Evolutionary conservation across 1,139 yeast genomes (phyloP).

Genomic region (Hansenula sp.): DNA sequence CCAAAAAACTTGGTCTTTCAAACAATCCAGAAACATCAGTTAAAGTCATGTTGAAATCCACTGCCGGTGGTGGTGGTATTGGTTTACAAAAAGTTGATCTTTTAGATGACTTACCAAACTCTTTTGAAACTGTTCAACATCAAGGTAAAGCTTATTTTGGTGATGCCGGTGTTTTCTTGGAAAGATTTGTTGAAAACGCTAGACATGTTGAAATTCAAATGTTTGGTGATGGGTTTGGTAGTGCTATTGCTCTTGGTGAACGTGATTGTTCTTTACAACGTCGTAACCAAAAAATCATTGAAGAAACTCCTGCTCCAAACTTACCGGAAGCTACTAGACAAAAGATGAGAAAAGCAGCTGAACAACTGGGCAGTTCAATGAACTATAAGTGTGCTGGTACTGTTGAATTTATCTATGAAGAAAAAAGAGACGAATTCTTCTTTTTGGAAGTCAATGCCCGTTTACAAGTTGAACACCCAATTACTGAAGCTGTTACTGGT

Average conservation of each 20-base stretch:
- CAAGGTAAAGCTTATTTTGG: slow-evolving; percentile 93
- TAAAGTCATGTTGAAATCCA: slow-evolving; percentile 84
- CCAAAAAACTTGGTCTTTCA: slow-evolving; percentile 50
- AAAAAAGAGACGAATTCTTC: slow-evolving; percentile 80
- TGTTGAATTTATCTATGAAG: slow-evolving; percentile 91
- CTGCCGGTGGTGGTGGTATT: slow-evolving; percentile 99
- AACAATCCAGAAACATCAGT: slow-evolving; percentile 58
- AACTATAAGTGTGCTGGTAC: slow-evolving; percentile 96
- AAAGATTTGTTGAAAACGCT: slow-evolving; percentile 88
- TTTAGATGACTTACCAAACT: slow-evolving; percentile 73
- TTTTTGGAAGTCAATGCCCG: slow-evolving; percentile 96
- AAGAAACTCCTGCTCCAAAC: slow-evolving; percentile 97
- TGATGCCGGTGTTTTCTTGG: slow-evolving; percentile 92
- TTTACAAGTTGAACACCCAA: slow-evolving; percentile 96
- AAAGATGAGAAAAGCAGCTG: slow-evolving; percentile 80
- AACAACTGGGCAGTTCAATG: slow-evolving; percentile 72
- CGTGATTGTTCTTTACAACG: slow-evolving; percentile 97
- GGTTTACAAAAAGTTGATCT: slow-evolving; percentile 91
- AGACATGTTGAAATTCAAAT: slow-evolving; percentile 96
- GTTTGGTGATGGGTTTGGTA: slow-evolving; percentile 93
- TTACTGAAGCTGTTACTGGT: slow-evolving; percentile 93
- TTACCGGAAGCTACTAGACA: slow-evolving; percentile 75
- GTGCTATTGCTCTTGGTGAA: slow-evolving; percentile 91
- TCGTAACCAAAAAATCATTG: slow-evolving; percentile 93
- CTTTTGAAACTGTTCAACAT: slow-evolving; percentile 86